Conservation (phyloP, 208 protist genomes). For the Leishmania tropica region DNA sequence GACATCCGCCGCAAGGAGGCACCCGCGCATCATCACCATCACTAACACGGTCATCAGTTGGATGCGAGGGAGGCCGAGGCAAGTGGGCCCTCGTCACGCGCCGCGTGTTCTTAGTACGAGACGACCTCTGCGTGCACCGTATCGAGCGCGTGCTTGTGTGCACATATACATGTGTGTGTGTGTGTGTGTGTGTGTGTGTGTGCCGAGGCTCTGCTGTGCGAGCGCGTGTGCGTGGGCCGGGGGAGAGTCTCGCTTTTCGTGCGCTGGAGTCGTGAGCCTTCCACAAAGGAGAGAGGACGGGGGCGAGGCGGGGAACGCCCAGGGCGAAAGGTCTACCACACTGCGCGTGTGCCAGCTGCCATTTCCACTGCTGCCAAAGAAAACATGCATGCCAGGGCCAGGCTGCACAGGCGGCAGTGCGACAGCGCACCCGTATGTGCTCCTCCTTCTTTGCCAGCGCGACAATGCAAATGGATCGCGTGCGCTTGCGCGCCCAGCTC, state of each 20-base stretch:
- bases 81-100: neutral
- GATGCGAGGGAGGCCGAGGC: neutral
- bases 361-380: neutral
- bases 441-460: neutral
- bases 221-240: neutral
- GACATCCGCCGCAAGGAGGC: constrained; percentile 84
- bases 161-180: neutral
- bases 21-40: constrained; percentile 45
- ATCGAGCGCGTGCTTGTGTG: neutral
- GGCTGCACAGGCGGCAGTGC: neutral
- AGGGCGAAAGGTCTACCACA: neutral
- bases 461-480: neutral
- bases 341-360: neutral
- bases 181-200: neutral
- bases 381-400: neutral
- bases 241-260: neutral
- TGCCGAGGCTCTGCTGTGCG: neutral
- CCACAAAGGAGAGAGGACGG: neutral
- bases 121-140: neutral
- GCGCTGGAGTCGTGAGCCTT: neutral
- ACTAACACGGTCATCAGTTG: neutral
- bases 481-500: neutral
- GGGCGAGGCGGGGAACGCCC: neutral
- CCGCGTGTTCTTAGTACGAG: neutral
- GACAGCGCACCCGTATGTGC: neutral